Base-by-base conservation (phyloP, 306 rosid species). In the Mimosa pudica region DNA sequence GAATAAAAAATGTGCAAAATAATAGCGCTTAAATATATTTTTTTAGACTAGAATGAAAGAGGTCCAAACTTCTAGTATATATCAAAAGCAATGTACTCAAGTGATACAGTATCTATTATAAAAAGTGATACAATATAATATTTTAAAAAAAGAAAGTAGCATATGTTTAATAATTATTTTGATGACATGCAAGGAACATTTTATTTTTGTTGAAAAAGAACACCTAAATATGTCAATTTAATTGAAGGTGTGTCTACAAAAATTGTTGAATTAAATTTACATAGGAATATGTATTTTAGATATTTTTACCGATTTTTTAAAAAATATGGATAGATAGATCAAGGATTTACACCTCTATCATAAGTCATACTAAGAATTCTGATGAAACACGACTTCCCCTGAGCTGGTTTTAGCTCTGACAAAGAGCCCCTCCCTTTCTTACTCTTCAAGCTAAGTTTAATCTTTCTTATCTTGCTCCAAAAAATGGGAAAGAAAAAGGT, bases 401-500 rank as follows among this genome's bases (percentile, higher is more conserved):
- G 30, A 24, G 30, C 30, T 24, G 30, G 30, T 24, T 24, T 24
- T 24, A 24, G 30, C 30, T 24, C 30, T 24, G 30, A 24, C 30
- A 24, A 24, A 24, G 30, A 24, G 30, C 30, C 30, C 30, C 30
- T 24, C 30, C 30, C 30, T 24, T 24, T 24, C 30, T 60, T 38
- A 14, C 14, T 10, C 65, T n/a, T 65, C 58, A 74, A 55, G 20
- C 20, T 61, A 74, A 55, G 20, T 41, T 61, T 75, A 30, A 54
- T 36, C 77, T 51, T 35, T 36, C 77, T 51, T 35, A 35, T 52
- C 49, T 36, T 38, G 18, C 12, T 14, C 48, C 44, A 17, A 16
- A 65, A 35, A 35, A 2, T 57, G 8, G 6, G 35, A 58, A 58
- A 11, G 35, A 9, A 3, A 60, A 60, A 16, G 8, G 6, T 36